phyloP scores from a whole-genome alignment of 2,329 filamentous ascomycete species.

The Calonectria fujianensis region DNA sequence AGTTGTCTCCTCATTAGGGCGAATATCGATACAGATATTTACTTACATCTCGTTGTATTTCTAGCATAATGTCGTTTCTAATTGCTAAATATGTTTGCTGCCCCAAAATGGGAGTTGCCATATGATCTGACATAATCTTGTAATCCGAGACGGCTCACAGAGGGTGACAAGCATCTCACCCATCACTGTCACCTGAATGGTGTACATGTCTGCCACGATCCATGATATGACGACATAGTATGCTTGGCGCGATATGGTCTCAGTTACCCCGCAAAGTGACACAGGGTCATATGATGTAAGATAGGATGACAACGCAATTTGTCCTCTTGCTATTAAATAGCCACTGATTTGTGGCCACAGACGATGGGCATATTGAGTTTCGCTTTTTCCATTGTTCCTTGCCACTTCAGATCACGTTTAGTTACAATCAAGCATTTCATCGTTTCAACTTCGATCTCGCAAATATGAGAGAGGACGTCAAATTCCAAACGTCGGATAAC shows the following conservation, averaged over 20 bases:
- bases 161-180: not conserved
- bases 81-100: not conserved
- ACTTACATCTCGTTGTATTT: too few species aligned
- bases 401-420: not conserved
- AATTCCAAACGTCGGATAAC: conserved; percentile 1
- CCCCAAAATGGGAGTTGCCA: not conserved
- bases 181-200: not conserved
- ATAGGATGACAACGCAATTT: not conserved
- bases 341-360: not conserved
- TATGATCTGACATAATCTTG: not conserved
- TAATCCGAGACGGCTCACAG: not conserved
- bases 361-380: not conserved
- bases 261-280: not conserved
- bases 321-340: not conserved
- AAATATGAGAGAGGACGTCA: not conserved
- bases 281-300: not conserved
- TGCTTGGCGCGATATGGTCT: not conserved
- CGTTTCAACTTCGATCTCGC: not conserved
- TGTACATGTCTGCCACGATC: not conserved
- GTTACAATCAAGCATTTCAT: not conserved
- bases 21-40: too few species aligned
- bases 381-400: not conserved
- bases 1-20: too few species aligned
- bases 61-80: not conserved
- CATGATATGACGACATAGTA: not conserved